A percentile compares a stretch with the other conserved stretches of the same genome.
Evolutionary conservation across 208 protist genomes (phyloP).

Genomic region (Trichomonas tenax): DNA sequence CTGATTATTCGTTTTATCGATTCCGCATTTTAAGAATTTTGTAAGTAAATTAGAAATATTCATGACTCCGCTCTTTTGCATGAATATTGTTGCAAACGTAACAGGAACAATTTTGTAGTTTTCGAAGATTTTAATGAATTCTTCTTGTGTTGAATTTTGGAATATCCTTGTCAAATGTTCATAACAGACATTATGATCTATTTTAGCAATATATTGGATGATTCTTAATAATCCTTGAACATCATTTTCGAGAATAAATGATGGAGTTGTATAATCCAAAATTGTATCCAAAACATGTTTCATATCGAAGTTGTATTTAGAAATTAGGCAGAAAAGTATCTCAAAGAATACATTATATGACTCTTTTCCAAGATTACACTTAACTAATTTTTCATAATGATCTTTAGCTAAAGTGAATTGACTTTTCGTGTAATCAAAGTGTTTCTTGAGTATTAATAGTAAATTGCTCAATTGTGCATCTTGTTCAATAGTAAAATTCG

Average conservation of each 20-base stretch:
- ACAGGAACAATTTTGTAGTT: neutral
- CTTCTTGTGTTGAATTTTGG: neutral
- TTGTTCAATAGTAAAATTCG: neutral
- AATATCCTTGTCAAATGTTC: neutral
- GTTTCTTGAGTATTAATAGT: neutral
- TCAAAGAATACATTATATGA: neutral
- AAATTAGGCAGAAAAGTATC: neutral
- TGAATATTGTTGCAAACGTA: neutral
- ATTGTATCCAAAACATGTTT: neutral
- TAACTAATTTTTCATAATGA: neutral
- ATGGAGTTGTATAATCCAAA: neutral
- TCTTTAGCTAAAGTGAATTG: neutral
- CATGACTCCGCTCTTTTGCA: neutral
- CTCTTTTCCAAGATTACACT: neutral
- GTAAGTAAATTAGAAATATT: neutral
- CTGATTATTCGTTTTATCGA: neutral
- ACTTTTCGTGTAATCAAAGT: neutral
- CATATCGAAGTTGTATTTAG: neutral
- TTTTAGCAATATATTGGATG: neutral
- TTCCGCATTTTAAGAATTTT: neutral
- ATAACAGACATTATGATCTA: neutral
- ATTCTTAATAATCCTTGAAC: neutral
- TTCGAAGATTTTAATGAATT: neutral
- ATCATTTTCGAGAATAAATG: neutral
- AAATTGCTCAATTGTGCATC: neutral